These are phyloP conservation scores for Vigna nakashimae DNA, from an alignment of 306 rosid species.

Conservation along the genomic window DNA sequence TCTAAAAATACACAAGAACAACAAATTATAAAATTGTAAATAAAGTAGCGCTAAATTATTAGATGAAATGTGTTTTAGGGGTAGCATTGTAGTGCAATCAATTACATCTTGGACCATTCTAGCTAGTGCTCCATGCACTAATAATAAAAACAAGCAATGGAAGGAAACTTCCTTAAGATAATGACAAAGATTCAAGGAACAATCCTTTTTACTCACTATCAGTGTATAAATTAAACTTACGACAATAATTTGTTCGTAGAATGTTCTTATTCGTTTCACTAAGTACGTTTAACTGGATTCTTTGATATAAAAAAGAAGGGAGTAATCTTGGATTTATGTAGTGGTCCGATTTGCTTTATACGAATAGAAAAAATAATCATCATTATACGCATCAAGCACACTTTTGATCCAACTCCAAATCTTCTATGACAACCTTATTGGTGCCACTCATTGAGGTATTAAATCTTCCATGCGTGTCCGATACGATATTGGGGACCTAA, in stretches of 20 bases:
- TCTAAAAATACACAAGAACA: slow-evolving; percentile 5
- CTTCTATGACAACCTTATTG: slow-evolving; percentile 44
- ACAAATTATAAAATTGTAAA: slow-evolving; percentile 8
- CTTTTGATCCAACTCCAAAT: slow-evolving; percentile 42
- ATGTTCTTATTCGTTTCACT: slow-evolving; percentile 54
- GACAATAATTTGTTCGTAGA: slow-evolving; percentile 55
- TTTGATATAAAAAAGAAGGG: slow-evolving; percentile 23
- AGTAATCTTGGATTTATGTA: slow-evolving; percentile 28
- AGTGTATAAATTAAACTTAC: slow-evolving; percentile 40
- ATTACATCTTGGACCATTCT: slow-evolving; percentile 54
- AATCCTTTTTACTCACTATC: slow-evolving; percentile 43
- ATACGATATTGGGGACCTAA: slow-evolving; percentile 38
- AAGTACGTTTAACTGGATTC: slow-evolving; percentile 50
- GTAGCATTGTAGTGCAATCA: slow-evolving; percentile 49
- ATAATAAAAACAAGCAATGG: slow-evolving; percentile 32
- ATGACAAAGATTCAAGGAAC: slow-evolving; percentile 51
- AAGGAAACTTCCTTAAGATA: slow-evolving; percentile 42
- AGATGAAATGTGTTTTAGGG: slow-evolving; percentile 44
- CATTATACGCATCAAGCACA: slow-evolving; percentile 44
- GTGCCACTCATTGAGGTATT: slow-evolving; percentile 39
- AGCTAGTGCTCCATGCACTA: slow-evolving; percentile 66
- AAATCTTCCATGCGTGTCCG: slow-evolving; percentile 41
- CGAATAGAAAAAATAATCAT: slow-evolving; percentile 25
- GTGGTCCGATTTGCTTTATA: slow-evolving; percentile 43
- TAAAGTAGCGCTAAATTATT: neutral